phyloP scores from a whole-genome alignment of 805 yeast species.

The Blastobotrys attinorum region DNA sequence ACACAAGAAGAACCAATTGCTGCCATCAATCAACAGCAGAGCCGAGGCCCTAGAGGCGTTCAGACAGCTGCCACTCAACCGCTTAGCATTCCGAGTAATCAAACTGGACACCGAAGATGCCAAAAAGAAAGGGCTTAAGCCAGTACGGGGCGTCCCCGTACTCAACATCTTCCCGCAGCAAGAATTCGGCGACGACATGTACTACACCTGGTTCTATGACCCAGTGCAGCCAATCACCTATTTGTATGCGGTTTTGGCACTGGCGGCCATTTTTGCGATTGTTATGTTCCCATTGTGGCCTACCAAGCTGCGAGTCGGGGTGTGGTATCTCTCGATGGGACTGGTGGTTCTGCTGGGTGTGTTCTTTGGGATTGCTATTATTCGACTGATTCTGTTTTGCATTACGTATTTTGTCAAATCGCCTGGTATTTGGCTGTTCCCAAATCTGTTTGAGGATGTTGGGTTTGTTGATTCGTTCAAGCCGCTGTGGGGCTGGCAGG shows the following conservation, averaged over 20 bases:
- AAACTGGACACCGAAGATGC: conserved; percentile 55
- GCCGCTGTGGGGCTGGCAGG: conserved; percentile 85
- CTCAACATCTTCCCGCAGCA: conserved; percentile 31
- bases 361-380: conserved; percentile 70
- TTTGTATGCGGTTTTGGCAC: conserved; percentile 54
- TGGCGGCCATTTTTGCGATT: conserved; percentile 53
- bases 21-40: conserved; percentile 44
- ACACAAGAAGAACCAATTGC: conserved; percentile 33
- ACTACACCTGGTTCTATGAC: conserved; percentile 77
- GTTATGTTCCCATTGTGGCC: conserved; percentile 96
- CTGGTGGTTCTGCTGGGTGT: conserved; percentile 63
- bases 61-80: conserved; percentile 60
- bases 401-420: conserved; percentile 50
- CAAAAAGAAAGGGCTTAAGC: conserved; percentile 63
- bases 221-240: conserved; percentile 62
- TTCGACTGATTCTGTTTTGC: conserved; percentile 64
- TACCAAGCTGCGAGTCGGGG: conserved; percentile 73
- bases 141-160: conserved; percentile 51
- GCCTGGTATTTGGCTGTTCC: conserved; percentile 92
- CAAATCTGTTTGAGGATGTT: conserved; percentile 91
- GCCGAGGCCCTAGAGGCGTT: conserved; percentile 56
- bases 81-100: conserved; percentile 65
- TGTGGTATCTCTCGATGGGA: conserved; percentile 81
- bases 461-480: conserved; percentile 87
- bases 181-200: conserved; percentile 37